Base-by-base conservation (phyloP, 2,329 filamentous ascomycete species). In the Chaetomium sp. region DNA sequence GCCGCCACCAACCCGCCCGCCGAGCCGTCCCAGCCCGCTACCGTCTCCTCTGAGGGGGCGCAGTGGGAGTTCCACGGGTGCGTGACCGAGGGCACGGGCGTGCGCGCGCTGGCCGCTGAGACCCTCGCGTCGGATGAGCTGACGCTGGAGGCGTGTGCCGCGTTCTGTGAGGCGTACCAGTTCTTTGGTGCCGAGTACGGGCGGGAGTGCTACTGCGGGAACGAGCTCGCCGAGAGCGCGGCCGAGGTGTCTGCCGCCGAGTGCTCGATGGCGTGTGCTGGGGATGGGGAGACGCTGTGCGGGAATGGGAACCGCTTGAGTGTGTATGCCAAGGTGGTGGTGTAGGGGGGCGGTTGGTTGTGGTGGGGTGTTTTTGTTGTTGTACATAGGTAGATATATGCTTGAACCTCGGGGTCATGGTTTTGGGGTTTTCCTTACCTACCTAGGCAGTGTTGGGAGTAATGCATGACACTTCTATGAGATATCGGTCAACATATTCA, bases 241-340 rank as follows among this genome's bases (percentile, higher is more conserved):
- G 64, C 71, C 1, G 70, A 69, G 59, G 76, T 72, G 4, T 65
- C 73, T 16, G 27, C 25, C 2, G 65, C 62, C 2, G 78, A 81
- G 27, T 82, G 79, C 70, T 70, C 63, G 5, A 80, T 82, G 77
- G 67, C 74, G 21, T 82, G 80, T 69, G 73, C 72, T 2, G 80
- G 79, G 0, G 76, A 75, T 58, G 68, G 63, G 13, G 54, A 60
- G 1, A 72, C 80, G 71, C 77, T 73, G 62, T 82, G 80, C 62
- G 80, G 80, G 23, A 77, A 74, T 7, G 73, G 75, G 2, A 75
- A 76, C 64, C 71, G 79, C 64, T 65, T 82, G 68, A 73, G 72
- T 64, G 72, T 70, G 31, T 72, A 71, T 57, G 35, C 38, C 9
- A 64, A 55, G 62, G 58, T 21, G 59, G 58, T 19, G 38, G 56